Percentiles rank a stretch among this genome's conserved stretches.
phyloP scores from a whole-genome alignment of 768 basidiomycete species.

The Sporobolomyces pararoseus region DNA sequence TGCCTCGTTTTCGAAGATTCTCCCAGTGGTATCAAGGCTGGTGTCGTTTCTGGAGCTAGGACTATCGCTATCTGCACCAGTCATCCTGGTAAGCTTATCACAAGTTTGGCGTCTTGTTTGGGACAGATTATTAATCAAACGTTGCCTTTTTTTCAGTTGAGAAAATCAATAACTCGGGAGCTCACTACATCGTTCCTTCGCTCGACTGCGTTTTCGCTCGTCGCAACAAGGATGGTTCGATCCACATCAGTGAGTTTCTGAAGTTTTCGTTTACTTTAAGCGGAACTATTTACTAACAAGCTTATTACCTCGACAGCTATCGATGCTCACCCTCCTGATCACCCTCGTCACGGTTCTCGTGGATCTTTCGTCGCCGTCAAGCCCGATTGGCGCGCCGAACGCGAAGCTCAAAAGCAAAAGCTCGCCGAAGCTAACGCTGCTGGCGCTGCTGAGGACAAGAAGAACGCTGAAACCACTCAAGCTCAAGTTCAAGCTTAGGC shows the following conservation, averaged over 20 bases:
- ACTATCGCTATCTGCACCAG: constrained; percentile 51
- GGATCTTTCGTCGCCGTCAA: constrained; percentile 39
- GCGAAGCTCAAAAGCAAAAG: constrained; percentile 4
- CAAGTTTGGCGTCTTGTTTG: too few relatives aligned
- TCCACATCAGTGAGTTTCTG: constrained; percentile 20
- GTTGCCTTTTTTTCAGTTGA: constrained; percentile 30
- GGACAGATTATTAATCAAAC: too few relatives aligned
- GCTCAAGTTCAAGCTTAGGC: background rate
- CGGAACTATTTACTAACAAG: too few relatives aligned
- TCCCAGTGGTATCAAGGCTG: constrained; percentile 50
- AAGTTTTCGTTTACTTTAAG: too few relatives aligned
- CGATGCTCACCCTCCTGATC: constrained; percentile 39
- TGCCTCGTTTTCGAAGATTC: constrained; percentile 53
- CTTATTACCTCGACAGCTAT: constrained; percentile 18
- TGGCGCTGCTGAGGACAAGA: constrained; percentile 4
- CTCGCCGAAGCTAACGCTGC: constrained; percentile 4
- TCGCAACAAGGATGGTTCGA: constrained; percentile 27
- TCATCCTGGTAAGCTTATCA: constrained; percentile 46
- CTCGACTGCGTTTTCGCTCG: constrained; percentile 39
- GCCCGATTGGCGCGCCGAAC: constrained; percentile 25
- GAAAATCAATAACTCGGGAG: constrained; percentile 43
- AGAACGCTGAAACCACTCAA: background rate
- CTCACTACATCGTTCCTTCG: constrained; percentile 37
- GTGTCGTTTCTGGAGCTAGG: constrained; percentile 46
- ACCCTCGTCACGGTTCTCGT: constrained; percentile 40